phyloP scores from a whole-genome alignment of 2,329 filamentous ascomycete genomes.

The Colletotrichum sp. region DNA sequence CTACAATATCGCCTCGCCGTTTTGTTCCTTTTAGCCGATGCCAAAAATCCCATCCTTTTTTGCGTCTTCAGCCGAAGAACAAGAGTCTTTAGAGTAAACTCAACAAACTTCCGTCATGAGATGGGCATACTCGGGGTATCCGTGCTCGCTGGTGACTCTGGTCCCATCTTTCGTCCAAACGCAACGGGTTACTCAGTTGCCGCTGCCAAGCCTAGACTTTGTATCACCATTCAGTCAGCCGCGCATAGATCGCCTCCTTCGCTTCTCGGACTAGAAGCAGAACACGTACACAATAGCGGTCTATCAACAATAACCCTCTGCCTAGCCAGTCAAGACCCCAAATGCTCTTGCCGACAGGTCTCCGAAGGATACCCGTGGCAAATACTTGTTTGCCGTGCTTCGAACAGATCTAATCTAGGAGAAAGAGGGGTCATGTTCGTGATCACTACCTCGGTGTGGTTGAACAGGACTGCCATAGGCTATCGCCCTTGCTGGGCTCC shows the following conservation, averaged over 20 bases:
- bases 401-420: neutral
- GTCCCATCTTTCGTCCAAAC: constrained; percentile 1
- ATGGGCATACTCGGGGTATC: neutral
- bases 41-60: neutral
- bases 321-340: neutral
- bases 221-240: constrained; percentile 9
- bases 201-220: neutral
- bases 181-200: constrained; percentile 2
- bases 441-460: neutral
- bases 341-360: constrained; percentile 15
- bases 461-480: neutral
- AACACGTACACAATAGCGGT: neutral
- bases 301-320: neutral
- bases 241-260: constrained; percentile 2
- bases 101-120: neutral
- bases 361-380: constrained; percentile 5
- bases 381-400: neutral
- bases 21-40: neutral
- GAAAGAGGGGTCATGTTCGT: neutral
- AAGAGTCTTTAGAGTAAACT: neutral
- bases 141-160: neutral
- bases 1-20: neutral
- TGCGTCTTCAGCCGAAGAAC: neutral
- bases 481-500: neutral
- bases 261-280: neutral